Conservation (phyloP, 2,329 filamentous ascomycete species). For the Sarocladiaceae sp. region DNA sequence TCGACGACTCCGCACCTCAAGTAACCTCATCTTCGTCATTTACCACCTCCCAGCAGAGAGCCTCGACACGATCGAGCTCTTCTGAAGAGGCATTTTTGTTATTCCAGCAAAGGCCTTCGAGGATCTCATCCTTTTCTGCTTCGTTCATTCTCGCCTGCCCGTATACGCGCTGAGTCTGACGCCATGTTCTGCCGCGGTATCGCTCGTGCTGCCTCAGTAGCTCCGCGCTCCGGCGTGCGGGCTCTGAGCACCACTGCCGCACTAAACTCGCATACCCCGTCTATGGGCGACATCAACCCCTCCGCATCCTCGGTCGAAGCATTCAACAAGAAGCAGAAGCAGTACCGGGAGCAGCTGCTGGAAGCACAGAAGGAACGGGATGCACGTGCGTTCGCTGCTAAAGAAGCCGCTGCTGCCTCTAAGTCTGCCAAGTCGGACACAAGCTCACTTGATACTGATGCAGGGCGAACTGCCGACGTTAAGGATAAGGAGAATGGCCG, state of each 20-base stretch:
- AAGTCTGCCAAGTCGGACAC: constrained; percentile 35
- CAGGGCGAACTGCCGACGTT: constrained; percentile 45
- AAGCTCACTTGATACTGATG: constrained; percentile 28
- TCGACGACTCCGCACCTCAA: constrained; percentile 6
- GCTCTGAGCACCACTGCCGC: constrained; percentile 51
- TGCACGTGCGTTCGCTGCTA: constrained; percentile 63
- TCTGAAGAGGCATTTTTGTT: constrained; percentile 6
- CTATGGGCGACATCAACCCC: constrained; percentile 73
- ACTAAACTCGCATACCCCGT: constrained; percentile 51
- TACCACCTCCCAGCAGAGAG: not conserved
- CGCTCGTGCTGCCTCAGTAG: constrained; percentile 35
- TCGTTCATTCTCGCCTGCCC: constrained; percentile 9
- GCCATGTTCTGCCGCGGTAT: constrained; percentile 47
- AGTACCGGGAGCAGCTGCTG: constrained; percentile 77
- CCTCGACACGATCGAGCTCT: constrained; percentile 8
- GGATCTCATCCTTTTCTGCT: not conserved
- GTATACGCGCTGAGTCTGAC: constrained; percentile 22
- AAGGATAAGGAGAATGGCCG: constrained; percentile 52
- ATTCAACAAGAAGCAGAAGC: constrained; percentile 79
- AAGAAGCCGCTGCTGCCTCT: constrained; percentile 23
- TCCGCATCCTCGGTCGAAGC: constrained; percentile 58
- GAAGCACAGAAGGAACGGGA: constrained; percentile 74
- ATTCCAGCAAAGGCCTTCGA: constrained; percentile 3
- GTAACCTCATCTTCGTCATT: not conserved
- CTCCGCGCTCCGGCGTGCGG: constrained; percentile 43